A percentile compares a stretch with the other conserved stretches of the same genome.
These are phyloP conservation scores for Aspergillus bertholletiae DNA, from an alignment of 495 filamentous ascomycete species.

Conservation along the genomic window DNA sequence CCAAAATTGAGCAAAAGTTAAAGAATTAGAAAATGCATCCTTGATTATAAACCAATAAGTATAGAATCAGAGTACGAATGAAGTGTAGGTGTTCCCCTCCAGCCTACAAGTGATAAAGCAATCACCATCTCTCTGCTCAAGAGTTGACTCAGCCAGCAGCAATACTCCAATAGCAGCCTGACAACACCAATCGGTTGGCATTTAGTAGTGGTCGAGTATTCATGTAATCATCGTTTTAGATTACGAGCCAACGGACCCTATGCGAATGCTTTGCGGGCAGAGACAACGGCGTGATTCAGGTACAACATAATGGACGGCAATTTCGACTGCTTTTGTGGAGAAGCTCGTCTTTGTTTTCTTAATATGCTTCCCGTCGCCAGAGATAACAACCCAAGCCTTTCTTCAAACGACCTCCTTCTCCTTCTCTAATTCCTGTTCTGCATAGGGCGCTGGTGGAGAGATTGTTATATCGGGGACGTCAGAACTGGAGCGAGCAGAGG, in stretches of 20 bases:
- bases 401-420: neutral
- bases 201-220: neutral
- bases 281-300: neutral
- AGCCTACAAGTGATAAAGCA: too few species aligned
- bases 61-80: too few species aligned
- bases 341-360: neutral
- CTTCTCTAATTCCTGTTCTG: neutral
- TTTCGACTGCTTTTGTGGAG: neutral
- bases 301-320: neutral
- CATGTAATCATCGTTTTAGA: neutral
- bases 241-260: neutral
- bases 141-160: too few species aligned
- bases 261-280: neutral
- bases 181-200: too few species aligned
- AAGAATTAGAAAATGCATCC: too few species aligned
- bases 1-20: too few species aligned
- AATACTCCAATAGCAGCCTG: too few species aligned
- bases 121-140: too few species aligned
- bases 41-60: too few species aligned
- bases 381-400: neutral
- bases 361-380: neutral
- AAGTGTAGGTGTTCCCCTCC: too few species aligned
- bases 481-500: neutral
- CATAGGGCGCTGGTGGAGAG: neutral
- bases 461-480: neutral